Percentiles rank a stretch among this genome's conserved stretches.
phyloP scores from a whole-genome alignment of 805 yeast genomes.

The Dipodascopsis uninucleata region DNA sequence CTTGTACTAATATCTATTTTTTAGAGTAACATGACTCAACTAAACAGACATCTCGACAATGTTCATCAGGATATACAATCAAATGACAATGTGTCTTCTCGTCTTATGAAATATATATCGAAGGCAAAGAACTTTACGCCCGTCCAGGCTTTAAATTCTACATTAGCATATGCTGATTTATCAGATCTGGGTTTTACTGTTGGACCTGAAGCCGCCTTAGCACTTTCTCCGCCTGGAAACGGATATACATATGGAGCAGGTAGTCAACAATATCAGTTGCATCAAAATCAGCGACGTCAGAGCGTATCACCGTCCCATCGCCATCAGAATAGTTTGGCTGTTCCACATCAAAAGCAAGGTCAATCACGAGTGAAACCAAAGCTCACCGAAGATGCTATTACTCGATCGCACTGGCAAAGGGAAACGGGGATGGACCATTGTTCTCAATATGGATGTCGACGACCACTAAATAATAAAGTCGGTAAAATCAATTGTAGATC shows the following conservation, averaged over 20 bases:
- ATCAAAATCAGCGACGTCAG: neutral
- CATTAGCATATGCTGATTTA: constrained; percentile 47
- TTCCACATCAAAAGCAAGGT: constrained; percentile 2
- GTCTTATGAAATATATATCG: constrained; percentile 44
- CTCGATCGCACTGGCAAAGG: constrained; percentile 57
- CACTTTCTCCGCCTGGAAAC: constrained; percentile 7
- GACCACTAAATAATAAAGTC: constrained; percentile 46
- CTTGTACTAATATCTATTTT: neutral
- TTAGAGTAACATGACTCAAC: constrained; percentile 36
- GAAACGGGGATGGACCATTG: constrained; percentile 47
- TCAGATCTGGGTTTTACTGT: constrained; percentile 39
- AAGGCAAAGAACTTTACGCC: constrained; percentile 40
- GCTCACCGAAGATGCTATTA: constrained; percentile 37
- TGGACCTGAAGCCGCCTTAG: constrained; percentile 9
- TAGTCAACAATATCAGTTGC: neutral
- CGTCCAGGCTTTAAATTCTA: constrained; percentile 37
- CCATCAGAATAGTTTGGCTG: neutral
- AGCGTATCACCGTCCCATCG: neutral
- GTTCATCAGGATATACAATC: constrained; percentile 46
- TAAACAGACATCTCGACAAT: constrained; percentile 71
- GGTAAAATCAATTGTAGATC: constrained; percentile 67
- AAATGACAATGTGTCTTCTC: constrained; percentile 42
- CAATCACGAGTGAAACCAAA: constrained; percentile 11
- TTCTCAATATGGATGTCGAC: constrained; percentile 41
- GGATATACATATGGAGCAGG: too few species aligned